phyloP scores from a whole-genome alignment of 192 early-diverging fungal genomes.

The Backusella australiensis region DNA sequence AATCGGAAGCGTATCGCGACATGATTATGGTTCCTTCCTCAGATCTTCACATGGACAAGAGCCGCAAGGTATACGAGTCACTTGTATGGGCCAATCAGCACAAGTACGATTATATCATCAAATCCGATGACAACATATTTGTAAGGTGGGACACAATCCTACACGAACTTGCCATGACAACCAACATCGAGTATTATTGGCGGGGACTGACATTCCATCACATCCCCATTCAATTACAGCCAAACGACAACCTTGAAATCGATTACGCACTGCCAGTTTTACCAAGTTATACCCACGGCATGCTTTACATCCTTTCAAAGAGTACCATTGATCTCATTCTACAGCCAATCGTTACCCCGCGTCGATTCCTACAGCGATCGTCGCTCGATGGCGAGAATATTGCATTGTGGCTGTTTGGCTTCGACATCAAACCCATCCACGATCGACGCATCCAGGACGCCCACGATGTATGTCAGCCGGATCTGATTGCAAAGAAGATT shows the following conservation, averaged over 20 bases:
- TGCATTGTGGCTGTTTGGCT: conserved; percentile 57
- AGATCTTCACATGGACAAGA: conserved; percentile 46
- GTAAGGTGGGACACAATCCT: conserved; percentile 53
- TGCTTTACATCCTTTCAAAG: conserved; percentile 51
- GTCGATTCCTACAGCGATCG: conserved; percentile 30
- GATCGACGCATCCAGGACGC: conserved; percentile 54
- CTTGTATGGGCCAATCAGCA: conserved; percentile 45
- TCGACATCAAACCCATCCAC: conserved; percentile 53
- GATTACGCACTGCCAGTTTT: conserved; percentile 51
- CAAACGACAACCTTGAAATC: conserved; percentile 27
- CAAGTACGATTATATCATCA: conserved; percentile 50
- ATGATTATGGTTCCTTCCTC: conserved; percentile 52
- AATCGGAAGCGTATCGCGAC: conserved; percentile 44
- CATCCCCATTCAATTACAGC: conserved; percentile 32
- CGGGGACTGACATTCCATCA: conserved; percentile 39
- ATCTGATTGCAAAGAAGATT: conserved; percentile 55
- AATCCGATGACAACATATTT: conserved; percentile 61
- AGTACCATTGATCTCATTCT: conserved; percentile 47
- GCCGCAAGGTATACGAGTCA: conserved; percentile 51
- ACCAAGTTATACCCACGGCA: conserved; percentile 54
- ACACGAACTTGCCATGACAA: conserved; percentile 32
- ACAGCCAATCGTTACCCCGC: conserved; percentile 27
- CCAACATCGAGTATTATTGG: conserved; percentile 48
- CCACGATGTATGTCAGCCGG: conserved; percentile 52
- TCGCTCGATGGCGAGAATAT: conserved; percentile 54